These are phyloP conservation scores for Ajuga reptans DNA, from an alignment of 305 asterid genomes.

Conservation along the genomic window DNA sequence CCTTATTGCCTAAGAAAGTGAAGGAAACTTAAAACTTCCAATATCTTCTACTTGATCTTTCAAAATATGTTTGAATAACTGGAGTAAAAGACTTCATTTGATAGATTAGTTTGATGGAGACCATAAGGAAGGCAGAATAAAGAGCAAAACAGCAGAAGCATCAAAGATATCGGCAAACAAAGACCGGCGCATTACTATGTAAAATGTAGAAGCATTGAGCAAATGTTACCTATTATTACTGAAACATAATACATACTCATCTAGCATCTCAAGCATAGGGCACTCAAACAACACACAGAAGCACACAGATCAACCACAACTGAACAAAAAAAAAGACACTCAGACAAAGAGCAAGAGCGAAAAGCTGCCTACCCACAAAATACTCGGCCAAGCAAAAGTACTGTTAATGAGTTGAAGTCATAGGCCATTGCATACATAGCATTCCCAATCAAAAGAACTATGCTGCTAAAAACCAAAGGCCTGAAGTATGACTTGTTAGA, in stretches of 20 bases:
- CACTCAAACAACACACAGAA: not conserved
- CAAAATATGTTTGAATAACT: not conserved
- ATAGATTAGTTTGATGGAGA: not conserved
- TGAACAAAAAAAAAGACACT: slow-evolving; percentile 10
- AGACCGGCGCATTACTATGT: not conserved
- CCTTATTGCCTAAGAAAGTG: not conserved
- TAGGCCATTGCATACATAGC: slow-evolving; percentile 80
- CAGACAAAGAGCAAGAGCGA: slow-evolving; percentile 18
- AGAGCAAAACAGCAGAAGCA: not conserved
- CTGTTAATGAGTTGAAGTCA: slow-evolving; percentile 64
- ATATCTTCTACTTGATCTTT: not conserved
- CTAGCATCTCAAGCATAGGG: not conserved
- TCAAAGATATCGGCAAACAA: not conserved
- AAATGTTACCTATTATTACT: not conserved
- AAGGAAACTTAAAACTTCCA: not conserved
- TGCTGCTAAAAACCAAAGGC: slow-evolving; percentile 91
- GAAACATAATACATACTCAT: not conserved
- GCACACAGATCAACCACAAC: slow-evolving; percentile 1
- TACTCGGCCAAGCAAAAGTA: slow-evolving; percentile 78
- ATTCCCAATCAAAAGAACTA: slow-evolving; percentile 69
- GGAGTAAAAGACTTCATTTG: not conserved
- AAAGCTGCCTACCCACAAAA: slow-evolving; percentile 65
- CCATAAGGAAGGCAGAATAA: not conserved
- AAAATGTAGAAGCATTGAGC: not conserved
- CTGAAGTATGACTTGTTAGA: slow-evolving; percentile 82